Base-by-base conservation (phyloP, 495 filamentous ascomycete genomes). In the Clohesyomyces aquaticus region DNA sequence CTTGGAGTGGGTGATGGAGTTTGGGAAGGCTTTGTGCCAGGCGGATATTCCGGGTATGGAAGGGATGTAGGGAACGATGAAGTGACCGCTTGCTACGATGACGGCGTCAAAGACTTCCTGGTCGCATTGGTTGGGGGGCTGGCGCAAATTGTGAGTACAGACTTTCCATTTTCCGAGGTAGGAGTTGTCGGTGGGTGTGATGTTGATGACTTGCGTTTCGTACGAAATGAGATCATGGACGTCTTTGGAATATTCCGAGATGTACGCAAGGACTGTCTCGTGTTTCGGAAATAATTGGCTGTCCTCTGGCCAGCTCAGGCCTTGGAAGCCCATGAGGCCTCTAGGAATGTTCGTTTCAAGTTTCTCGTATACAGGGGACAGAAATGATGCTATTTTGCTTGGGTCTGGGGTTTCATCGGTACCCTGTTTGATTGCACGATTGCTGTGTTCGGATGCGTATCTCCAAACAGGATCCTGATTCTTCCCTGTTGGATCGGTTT, bases 291-390 rank as follows among this genome's bases (percentile, higher is more conserved):
- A 94, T 9, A 96, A 79, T 65, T 88, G 85, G 19, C 77, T 64
- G 2, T 87, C 81, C 4, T 75, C 32, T 0, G 85, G 81, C 58
- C 93, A 93, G 14, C 78, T 65, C 14, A 84, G 76, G 53, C 95
- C 91, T 10, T 90, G 87, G 72, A 85, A 95, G 4, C 79, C 71
- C 93, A 98, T 97, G 60, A 97, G 70, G 1, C 78, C 77, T 55
- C 92, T 85, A 0, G 93, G 91, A 38, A 96, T 91, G 71, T 98
- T 98, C 41, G 92, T 91, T 65, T 95, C 87, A 26, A 97, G 74
- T 28, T 78, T 71, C 14, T 91, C 86, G 70, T 98, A 96, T 72
- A 96, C 81, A 2, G 93, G 90, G 2, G 88, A 84, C 74, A 90
- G 72, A 77, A 85, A 82, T 4, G 71, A 71, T 0, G 80, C 74